Conservation (phyloP, 768 basidiomycete species). For the Mycena haematopus region DNA sequence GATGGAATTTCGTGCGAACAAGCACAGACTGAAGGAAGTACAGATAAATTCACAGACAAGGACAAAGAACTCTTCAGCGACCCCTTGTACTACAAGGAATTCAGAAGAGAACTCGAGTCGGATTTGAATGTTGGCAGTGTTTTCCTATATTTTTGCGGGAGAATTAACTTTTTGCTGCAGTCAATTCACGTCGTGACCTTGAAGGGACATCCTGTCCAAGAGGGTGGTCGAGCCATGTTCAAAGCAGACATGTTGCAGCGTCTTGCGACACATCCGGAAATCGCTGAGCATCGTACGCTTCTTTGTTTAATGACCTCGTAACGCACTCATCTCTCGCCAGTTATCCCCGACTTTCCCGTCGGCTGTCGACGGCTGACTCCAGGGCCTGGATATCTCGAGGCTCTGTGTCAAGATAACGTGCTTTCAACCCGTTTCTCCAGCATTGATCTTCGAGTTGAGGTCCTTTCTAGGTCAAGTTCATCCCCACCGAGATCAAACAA, state of each 20-base stretch:
- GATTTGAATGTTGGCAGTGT: slow-evolving; percentile 54
- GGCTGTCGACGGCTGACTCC: slow-evolving; percentile 71
- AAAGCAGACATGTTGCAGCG: slow-evolving; percentile 53
- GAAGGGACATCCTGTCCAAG: slow-evolving; percentile 45
- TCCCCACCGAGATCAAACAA: slow-evolving; percentile 55
- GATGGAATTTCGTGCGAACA: background rate
- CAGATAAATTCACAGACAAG: slow-evolving; percentile 57
- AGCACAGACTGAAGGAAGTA: slow-evolving; percentile 1
- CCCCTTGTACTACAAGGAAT: slow-evolving; percentile 52
- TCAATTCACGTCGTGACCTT: slow-evolving; percentile 50
- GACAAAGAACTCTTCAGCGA: slow-evolving; percentile 59
- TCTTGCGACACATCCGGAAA: slow-evolving; percentile 63
- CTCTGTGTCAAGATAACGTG: slow-evolving; percentile 68
- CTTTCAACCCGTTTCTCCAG: slow-evolving; percentile 10
- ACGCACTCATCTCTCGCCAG: slow-evolving; percentile 36
- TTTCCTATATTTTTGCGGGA: background rate
- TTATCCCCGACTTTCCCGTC: slow-evolving; percentile 65
- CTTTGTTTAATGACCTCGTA: background rate
- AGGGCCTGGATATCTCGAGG: slow-evolving; percentile 72
- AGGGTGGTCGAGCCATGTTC: slow-evolving; percentile 44
- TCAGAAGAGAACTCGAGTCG: slow-evolving; percentile 54
- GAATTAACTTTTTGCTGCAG: slow-evolving; percentile 32
- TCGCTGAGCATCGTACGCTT: slow-evolving; percentile 57
- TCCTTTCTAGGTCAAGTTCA: slow-evolving; percentile 55
- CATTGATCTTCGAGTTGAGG: background rate